Base-by-base conservation (phyloP, 2,329 filamentous ascomycete genomes). In the Colletotrichum camelliae region DNA sequence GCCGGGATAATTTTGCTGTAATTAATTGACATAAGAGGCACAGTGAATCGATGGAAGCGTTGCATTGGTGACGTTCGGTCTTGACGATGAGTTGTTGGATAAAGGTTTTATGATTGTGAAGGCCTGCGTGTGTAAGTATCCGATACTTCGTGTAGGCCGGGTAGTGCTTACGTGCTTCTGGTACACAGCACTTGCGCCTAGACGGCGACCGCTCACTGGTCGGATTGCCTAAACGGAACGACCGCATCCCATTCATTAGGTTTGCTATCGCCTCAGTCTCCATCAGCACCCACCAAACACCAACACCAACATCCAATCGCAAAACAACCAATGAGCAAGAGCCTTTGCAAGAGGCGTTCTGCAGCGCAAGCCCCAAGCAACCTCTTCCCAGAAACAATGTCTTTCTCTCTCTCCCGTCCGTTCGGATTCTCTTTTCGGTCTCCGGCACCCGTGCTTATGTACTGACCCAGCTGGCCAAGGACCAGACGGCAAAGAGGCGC, bases 301-400 rank as follows among this genome's bases (percentile, higher is more conserved):
- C 37, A 33, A 67, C 52, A 52, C 6, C 10, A 18, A 37, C 27
- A 16, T 67, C 48, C n/a, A 24, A 57, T 67, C 69, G 73, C 73
- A 67, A 72, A 75, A n/a, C 29, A 35, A 31, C 73, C 69, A 72
- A 72, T 72, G 31, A 55, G 27, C 39, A 24, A 39, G 21, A 57
- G 31, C 55, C 29, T n/a, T 21, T 8, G 15, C 35, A 29, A 16
- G 67, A 67, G 73, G 55, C 69, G 35, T 57, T 57, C 62, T 72
- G 29, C 61, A 64, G 24, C 52, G 60, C 61, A 31, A 37, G 18
- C 12, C 21, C 67, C 37, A 10, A 5, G 12, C n/a, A 29, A 27
- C 52, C 43, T 29, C 33, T 29, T n/a, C 9, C 37, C 10, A 58
- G 21, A 21, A 33, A 55, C 48, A 43, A 33, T 61, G 35, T 39